Conservation (phyloP, 495 filamentous ascomycete species). For the Penicillium macrosclerotiorum region DNA sequence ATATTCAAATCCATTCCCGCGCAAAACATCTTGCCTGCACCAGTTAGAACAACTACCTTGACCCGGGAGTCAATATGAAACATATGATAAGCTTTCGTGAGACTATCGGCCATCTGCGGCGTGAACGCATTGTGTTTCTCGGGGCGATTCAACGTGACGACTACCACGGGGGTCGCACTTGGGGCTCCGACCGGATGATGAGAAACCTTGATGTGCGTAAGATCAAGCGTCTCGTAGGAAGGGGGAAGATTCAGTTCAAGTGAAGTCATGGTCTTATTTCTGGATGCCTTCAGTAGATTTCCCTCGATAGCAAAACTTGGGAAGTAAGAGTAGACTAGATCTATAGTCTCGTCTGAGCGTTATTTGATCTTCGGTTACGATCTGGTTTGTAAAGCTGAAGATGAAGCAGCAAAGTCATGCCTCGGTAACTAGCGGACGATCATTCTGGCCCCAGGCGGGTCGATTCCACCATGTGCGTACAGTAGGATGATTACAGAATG, state of each 20-base stretch:
- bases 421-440: too few species aligned
- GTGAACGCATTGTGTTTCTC: constrained; percentile 60
- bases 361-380: too few species aligned
- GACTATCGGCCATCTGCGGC: constrained; percentile 47
- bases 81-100: constrained; percentile 47
- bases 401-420: too few species aligned
- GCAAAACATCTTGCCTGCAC: constrained; percentile 55
- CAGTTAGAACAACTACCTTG: constrained; percentile 54
- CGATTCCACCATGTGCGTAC: too few species aligned
- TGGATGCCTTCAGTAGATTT: background rate
- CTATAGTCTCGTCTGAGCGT: too few species aligned
- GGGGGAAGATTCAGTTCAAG: constrained; percentile 14
- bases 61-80: constrained; percentile 52
- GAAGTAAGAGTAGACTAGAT: too few species aligned
- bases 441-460: too few species aligned
- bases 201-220: constrained; percentile 45
- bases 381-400: too few species aligned
- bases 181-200: constrained; percentile 46
- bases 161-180: constrained; percentile 47
- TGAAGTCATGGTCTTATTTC: background rate
- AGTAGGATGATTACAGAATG: too few species aligned
- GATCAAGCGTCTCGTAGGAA: constrained; percentile 38
- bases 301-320: too few species aligned
- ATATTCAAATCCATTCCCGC: constrained; percentile 56
- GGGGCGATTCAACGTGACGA: constrained; percentile 54